Conservation (phyloP, 1,139 yeast species). For the Magnusiomyces paraingens region DNA sequence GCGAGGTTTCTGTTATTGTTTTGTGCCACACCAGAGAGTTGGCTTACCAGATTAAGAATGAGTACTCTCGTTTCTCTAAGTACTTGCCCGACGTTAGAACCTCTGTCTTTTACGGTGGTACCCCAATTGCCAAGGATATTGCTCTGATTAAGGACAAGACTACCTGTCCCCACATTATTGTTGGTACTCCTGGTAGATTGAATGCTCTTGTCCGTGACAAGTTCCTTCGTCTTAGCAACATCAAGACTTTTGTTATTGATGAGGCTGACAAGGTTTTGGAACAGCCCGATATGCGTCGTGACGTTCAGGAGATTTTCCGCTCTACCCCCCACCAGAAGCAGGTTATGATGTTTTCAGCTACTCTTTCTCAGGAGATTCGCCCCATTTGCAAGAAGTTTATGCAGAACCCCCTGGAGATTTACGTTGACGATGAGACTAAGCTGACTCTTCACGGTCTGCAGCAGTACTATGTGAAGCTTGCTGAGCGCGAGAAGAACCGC, state of each 20-base stretch:
- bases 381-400: slow-evolving; percentile 96
- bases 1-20: slow-evolving; percentile 90
- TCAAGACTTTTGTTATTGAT: slow-evolving; percentile 92
- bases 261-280: slow-evolving; percentile 98
- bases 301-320: slow-evolving; percentile 96
- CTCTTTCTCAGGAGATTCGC: slow-evolving; percentile 88
- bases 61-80: slow-evolving; percentile 95
- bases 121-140: slow-evolving; percentile 77
- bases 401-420: slow-evolving; percentile 96
- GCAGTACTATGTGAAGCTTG: slow-evolving; percentile 87
- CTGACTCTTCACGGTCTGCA: slow-evolving; percentile 96
- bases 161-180: slow-evolving; percentile 93
- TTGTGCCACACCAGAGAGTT: slow-evolving; percentile 97
- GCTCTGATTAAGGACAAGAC: slow-evolving; percentile 88
- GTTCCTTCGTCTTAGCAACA: slow-evolving; percentile 76
- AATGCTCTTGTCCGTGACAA: slow-evolving; percentile 91
- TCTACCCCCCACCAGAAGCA: slow-evolving; percentile 98
- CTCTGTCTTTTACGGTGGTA: slow-evolving; percentile 96
- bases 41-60: slow-evolving; percentile 97
- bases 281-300: slow-evolving; percentile 85
- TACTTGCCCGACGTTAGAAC: slow-evolving; percentile 98
- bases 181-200: slow-evolving; percentile 97
- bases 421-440: slow-evolving; percentile 96
- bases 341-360: slow-evolving; percentile 99
- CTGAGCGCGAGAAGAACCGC: slow-evolving; percentile 89